Conservation (phyloP, 148 eudicot species). For the Hydrangea macrophylla region DNA sequence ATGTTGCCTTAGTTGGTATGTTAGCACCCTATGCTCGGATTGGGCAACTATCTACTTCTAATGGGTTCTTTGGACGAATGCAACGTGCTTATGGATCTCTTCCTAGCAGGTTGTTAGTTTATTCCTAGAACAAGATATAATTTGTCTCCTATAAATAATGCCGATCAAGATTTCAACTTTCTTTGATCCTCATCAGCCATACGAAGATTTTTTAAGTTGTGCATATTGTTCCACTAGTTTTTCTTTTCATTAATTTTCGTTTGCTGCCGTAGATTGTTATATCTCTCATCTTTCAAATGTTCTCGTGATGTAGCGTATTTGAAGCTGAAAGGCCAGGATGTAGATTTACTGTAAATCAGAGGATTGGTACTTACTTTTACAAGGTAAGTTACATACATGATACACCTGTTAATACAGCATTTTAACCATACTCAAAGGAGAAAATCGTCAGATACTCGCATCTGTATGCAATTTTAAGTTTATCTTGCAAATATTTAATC, state of each 20-base stretch:
- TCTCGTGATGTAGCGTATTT: constrained; percentile 41
- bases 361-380: constrained; percentile 60
- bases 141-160: not conserved
- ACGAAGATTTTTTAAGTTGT: not conserved
- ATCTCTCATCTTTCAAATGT: not conserved
- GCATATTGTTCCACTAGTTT: not conserved
- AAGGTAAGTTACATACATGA: constrained; percentile 38
- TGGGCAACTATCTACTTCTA: constrained; percentile 42
- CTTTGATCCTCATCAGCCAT: not conserved
- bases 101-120: constrained; percentile 56
- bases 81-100: constrained; percentile 46
- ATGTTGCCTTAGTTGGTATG: constrained; percentile 71
- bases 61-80: constrained; percentile 40
- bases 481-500: constrained; percentile 1
- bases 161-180: not conserved
- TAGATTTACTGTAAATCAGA: constrained; percentile 50
- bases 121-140: not conserved
- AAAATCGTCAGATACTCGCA: not conserved
- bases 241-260: not conserved
- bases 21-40: constrained; percentile 72
- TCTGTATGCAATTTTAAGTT: not conserved
- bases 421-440: not conserved
- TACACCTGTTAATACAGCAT: not conserved
- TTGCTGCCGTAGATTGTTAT: constrained; percentile 1
- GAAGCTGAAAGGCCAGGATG: constrained; percentile 80